A percentile compares a stretch with the other conserved stretches of the same genome.
Evolutionary conservation across 192 early-diverging fungal genomes (phyloP).

Genomic region (Coemansia sp.): DNA sequence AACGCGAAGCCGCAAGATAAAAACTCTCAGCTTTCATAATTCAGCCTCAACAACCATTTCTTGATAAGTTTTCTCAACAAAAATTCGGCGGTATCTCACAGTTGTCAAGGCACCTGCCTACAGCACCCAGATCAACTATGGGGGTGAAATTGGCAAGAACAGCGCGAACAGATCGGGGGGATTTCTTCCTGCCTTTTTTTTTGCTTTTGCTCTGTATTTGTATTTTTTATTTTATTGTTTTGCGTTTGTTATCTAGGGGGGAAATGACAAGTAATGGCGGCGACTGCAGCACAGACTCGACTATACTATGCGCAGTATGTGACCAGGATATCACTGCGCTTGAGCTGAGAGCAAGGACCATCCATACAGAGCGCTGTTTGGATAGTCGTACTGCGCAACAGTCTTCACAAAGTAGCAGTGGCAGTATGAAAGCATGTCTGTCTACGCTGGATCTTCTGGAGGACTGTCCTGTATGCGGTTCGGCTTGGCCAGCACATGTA

Average conservation of each 20-base stretch:
- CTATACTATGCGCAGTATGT: slow-evolving; percentile 30
- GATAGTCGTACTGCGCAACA: slow-evolving; percentile 8
- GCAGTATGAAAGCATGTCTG: background rate
- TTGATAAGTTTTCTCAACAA: slow-evolving; percentile 7
- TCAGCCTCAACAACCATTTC: slow-evolving; percentile 31
- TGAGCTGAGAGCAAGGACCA: slow-evolving; percentile 17
- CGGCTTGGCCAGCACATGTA: slow-evolving; percentile 11
- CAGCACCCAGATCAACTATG: slow-evolving; percentile 5
- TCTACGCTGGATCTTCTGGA: slow-evolving; percentile 20
- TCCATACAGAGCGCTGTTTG: slow-evolving; percentile 35
- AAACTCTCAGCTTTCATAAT: slow-evolving; percentile 32
- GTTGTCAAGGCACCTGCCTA: background rate
- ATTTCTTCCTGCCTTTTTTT: background rate
- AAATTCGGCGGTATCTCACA: background rate
- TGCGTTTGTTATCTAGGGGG: background rate
- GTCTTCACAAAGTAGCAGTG: background rate
- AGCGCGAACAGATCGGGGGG: background rate
- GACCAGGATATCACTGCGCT: slow-evolving; percentile 25
- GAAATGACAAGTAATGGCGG: background rate
- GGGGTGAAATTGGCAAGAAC: background rate
- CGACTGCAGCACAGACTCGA: background rate
- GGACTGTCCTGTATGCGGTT: slow-evolving; percentile 42
- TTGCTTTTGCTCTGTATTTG: background rate
- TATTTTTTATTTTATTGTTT: background rate
- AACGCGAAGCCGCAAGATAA: slow-evolving; percentile 37